phyloP scores from a whole-genome alignment of 352 stramenopile species.

The Hyaloperonospora brassicae region DNA sequence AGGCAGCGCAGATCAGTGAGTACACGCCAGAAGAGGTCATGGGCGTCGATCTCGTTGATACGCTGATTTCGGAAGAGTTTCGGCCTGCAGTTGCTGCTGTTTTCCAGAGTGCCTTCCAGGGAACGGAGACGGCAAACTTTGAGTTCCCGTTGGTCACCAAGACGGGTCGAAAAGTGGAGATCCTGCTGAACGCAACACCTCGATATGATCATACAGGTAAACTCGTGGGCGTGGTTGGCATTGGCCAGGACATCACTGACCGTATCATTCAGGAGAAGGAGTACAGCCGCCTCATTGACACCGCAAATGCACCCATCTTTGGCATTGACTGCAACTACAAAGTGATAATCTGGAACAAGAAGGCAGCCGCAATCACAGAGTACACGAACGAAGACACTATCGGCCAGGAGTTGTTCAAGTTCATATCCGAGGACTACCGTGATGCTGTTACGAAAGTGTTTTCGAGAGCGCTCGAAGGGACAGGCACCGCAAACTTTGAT shows the following conservation, averaged over 20 bases:
- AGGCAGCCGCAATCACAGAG: slow-evolving; percentile 80
- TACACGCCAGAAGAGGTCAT: slow-evolving; percentile 85
- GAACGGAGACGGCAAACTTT: slow-evolving; percentile 63
- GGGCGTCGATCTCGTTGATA: slow-evolving; percentile 65
- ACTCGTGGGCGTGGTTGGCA: slow-evolving; percentile 67
- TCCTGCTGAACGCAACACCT: slow-evolving; percentile 70
- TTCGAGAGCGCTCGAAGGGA: slow-evolving; percentile 49
- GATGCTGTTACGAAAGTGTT: slow-evolving; percentile 59
- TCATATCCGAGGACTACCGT: slow-evolving; percentile 60
- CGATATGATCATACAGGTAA: slow-evolving; percentile 53
- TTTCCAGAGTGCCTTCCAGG: slow-evolving; percentile 60
- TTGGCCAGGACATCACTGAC: slow-evolving; percentile 79
- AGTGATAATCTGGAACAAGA: slow-evolving; percentile 92
- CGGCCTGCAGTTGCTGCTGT: slow-evolving; percentile 54
- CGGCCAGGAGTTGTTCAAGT: slow-evolving; percentile 59
- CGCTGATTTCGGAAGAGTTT: slow-evolving; percentile 70
- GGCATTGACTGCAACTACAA: slow-evolving; percentile 70
- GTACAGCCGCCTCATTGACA: slow-evolving; percentile 74
- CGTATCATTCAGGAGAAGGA: slow-evolving; percentile 75
- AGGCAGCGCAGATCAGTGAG: slow-evolving; percentile 81
- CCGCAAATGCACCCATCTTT: slow-evolving; percentile 78
- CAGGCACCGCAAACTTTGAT: slow-evolving; percentile 79
- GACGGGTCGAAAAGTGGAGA: slow-evolving; percentile 58
- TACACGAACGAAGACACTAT: slow-evolving; percentile 85
- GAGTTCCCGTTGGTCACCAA: slow-evolving; percentile 83